These are phyloP conservation scores for Isoetes taiwanensis DNA, from an alignment of 75 land plant genomes.

Conservation along the genomic window DNA sequence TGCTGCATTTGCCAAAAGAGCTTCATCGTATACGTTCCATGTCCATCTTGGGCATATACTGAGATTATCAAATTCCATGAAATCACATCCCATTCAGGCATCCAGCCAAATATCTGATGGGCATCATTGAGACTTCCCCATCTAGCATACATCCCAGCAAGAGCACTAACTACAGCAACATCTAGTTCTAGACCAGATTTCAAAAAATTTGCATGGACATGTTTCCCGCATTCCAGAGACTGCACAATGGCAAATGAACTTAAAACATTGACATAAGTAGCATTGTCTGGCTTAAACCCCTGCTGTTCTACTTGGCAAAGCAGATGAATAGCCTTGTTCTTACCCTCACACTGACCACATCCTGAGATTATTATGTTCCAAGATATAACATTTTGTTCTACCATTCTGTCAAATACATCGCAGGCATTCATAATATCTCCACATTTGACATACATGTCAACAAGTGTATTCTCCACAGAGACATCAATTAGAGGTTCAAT, in stretches of 20 bases:
- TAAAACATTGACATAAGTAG: constrained; percentile 28
- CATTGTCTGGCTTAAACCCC: constrained; percentile 12
- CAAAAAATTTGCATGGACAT: not conserved
- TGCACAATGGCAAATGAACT: constrained; percentile 36
- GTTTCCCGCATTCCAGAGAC: constrained; percentile 2
- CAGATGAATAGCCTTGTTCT: constrained; percentile 23
- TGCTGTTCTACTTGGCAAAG: constrained; percentile 17
- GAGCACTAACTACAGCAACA: not conserved
- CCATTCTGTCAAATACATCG: constrained; percentile 14
- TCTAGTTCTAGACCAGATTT: constrained; percentile 8
- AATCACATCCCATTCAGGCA: too few relatives aligned
- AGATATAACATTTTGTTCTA: constrained; percentile 25
- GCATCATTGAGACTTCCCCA: too few relatives aligned
- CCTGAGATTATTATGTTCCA: constrained; percentile 48
- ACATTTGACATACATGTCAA: constrained; percentile 17
- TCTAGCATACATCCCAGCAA: constrained; percentile 30
- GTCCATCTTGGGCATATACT: too few relatives aligned
- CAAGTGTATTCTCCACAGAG: constrained; percentile 1
- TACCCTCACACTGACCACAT: constrained; percentile 14
- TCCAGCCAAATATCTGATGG: too few relatives aligned
- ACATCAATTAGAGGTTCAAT: constrained; percentile 3
- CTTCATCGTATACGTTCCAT: too few relatives aligned
- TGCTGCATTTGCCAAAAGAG: too few relatives aligned
- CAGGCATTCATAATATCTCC: constrained; percentile 8
- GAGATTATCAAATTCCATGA: too few relatives aligned